These are phyloP conservation scores for Arthroderma sp. DNA, from an alignment of 2,329 filamentous ascomycete genomes.

Conservation along the genomic window DNA sequence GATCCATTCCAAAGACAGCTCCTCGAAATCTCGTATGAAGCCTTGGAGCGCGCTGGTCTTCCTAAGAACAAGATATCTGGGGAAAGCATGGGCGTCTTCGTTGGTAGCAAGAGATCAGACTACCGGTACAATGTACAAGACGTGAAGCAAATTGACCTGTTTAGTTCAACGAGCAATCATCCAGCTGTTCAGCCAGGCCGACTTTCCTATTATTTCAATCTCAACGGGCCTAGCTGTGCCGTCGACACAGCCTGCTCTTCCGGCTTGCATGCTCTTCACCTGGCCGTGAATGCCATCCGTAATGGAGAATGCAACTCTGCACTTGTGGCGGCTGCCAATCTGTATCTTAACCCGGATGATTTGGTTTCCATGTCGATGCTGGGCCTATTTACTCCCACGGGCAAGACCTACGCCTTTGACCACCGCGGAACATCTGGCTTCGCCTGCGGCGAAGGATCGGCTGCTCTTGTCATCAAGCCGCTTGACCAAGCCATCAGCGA, in stretches of 20 bases:
- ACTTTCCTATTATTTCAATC: constrained; percentile 11
- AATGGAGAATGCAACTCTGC: constrained; percentile 14
- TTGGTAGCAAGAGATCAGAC: too few relatives aligned
- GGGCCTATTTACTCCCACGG: constrained; percentile 27
- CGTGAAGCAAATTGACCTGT: too few relatives aligned
- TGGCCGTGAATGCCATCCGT: constrained; percentile 17
- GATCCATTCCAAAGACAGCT: constrained; percentile 71
- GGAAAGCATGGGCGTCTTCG: background rate
- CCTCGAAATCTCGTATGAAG: constrained; percentile 66
- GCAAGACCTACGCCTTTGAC: constrained; percentile 24
- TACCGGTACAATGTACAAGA: too few relatives aligned
- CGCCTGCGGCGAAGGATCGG: constrained; percentile 34
- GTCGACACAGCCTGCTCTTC: constrained; percentile 21
- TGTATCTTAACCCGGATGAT: background rate
- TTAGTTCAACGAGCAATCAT: too few relatives aligned
- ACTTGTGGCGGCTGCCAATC: background rate
- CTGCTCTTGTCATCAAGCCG: constrained; percentile 29
- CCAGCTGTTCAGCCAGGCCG: background rate
- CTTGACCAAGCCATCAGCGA: constrained; percentile 23
- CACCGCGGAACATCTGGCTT: constrained; percentile 33
- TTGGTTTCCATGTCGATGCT: constrained; percentile 23
- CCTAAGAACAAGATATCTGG: background rate
- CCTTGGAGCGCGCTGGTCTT: constrained; percentile 61
- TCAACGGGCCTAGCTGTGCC: constrained; percentile 8
- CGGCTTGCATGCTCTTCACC: constrained; percentile 20